Percentiles rank a stretch among this genome's conserved stretches.
Evolutionary conservation across 2,329 filamentous ascomycete species (phyloP).

Genomic region (Fonsecaea pugnacius): DNA sequence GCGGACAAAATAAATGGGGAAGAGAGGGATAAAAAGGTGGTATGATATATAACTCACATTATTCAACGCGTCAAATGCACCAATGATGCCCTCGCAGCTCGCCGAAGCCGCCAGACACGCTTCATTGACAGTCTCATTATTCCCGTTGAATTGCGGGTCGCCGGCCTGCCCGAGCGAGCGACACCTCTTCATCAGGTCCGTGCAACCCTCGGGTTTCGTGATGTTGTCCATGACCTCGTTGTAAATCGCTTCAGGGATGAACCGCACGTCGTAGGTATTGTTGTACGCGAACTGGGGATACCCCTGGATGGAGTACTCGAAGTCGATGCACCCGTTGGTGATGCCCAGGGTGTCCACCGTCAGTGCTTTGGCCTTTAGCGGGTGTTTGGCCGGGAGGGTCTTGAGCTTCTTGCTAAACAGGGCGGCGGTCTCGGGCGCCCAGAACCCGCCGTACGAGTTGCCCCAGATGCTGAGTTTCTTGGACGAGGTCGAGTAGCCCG

Average conservation of each 20-base stretch:
- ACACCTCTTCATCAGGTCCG: slow-evolving; percentile 59
- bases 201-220: slow-evolving; percentile 56
- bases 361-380: slow-evolving; percentile 13
- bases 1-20: too few species aligned
- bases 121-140: slow-evolving; percentile 52
- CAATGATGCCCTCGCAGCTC: slow-evolving; percentile 48
- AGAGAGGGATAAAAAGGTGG: too few species aligned
- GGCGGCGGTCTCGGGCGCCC: slow-evolving; percentile 49
- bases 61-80: slow-evolving; percentile 48
- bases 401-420: slow-evolving; percentile 32
- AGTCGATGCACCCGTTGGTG: slow-evolving; percentile 62
- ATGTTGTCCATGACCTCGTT: slow-evolving; percentile 52
- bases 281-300: slow-evolving; percentile 61
- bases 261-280: slow-evolving; percentile 61
- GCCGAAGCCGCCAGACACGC: slow-evolving; percentile 52
- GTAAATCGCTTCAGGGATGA: slow-evolving; percentile 55
- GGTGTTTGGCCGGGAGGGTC: slow-evolving; percentile 19
- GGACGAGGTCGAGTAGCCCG: slow-evolving; percentile 58
- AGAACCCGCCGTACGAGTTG: slow-evolving; percentile 46
- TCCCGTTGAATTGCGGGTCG: slow-evolving; percentile 56
- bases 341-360: slow-evolving; percentile 59
- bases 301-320: slow-evolving; percentile 52
- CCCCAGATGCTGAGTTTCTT: slow-evolving; percentile 54
- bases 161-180: slow-evolving; percentile 51
- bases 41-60: slow-evolving; percentile 10